Conservation (phyloP, 768 basidiomycete genomes). For the Leccinum incarnatum region DNA sequence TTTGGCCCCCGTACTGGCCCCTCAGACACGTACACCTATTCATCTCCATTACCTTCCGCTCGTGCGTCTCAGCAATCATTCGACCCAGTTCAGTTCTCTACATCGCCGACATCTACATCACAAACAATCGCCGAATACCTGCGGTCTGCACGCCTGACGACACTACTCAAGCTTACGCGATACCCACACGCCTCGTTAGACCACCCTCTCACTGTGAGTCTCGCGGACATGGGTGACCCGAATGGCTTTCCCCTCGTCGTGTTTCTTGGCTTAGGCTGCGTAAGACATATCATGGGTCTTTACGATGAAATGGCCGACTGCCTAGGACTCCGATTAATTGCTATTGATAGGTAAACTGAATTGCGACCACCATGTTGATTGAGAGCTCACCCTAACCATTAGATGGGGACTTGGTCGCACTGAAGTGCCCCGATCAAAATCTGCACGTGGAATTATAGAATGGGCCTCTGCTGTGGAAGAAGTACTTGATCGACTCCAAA, state of each 20-base stretch:
- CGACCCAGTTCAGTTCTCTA: conserved; percentile 28
- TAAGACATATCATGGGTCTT: conserved; percentile 90
- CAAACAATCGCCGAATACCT: conserved; percentile 84
- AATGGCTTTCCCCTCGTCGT: conserved; percentile 87
- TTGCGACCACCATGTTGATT: not conserved
- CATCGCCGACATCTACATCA: conserved; percentile 55
- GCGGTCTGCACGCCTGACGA: conserved; percentile 83
- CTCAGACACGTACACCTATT: conserved; percentile 55
- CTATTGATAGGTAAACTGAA: conserved; percentile 76
- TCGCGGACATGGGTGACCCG: conserved; percentile 88
- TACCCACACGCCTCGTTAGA: conserved; percentile 76
- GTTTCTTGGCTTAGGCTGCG: conserved; percentile 92
- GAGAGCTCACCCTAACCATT: conserved; percentile 14
- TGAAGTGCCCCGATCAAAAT: conserved; percentile 58
- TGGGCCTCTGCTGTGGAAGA: conserved; percentile 92
- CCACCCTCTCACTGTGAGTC: conserved; percentile 76
- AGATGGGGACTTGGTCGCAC: conserved; percentile 95
- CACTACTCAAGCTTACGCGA: conserved; percentile 72
- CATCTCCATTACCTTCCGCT: conserved; percentile 38
- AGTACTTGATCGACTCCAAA: conserved; percentile 76
- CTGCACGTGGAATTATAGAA: conserved; percentile 77
- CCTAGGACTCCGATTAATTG: conserved; percentile 83
- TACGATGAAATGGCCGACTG: conserved; percentile 96
- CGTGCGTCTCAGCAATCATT: conserved; percentile 24
- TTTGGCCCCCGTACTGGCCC: conserved; percentile 21